Conservation (phyloP, 2,329 filamentous ascomycete species). For the Blumeriella jaapii region DNA sequence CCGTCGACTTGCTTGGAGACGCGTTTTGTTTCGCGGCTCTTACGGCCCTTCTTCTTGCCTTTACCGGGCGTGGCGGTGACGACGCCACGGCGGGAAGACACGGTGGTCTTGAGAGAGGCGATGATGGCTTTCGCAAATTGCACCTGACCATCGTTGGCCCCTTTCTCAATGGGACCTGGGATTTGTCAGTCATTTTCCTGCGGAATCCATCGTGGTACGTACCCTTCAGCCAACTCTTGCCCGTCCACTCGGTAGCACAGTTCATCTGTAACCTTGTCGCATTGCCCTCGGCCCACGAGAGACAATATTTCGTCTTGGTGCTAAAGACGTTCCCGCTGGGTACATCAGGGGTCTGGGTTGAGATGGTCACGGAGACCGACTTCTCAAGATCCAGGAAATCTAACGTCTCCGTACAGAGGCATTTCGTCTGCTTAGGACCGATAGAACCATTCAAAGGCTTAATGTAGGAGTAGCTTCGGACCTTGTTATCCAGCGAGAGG, state of each 20-base stretch:
- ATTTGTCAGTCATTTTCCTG: conserved; percentile 1
- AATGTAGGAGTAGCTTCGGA: conserved; percentile 73
- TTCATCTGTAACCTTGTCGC: conserved; percentile 76
- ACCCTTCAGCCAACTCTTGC: conserved; percentile 98
- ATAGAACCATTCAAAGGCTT: conserved; percentile 78
- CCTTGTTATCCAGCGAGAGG: conserved; percentile 61
- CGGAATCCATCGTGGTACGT: conserved; percentile 22
- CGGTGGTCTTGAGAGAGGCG: conserved; percentile 58
- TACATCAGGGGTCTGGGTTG: conserved; percentile 86
- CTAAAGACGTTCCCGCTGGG: conserved; percentile 86
- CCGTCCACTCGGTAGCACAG: conserved; percentile 88
- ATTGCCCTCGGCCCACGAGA: conserved; percentile 85
- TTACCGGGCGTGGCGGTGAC: conserved; percentile 38
- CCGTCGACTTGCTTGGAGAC: conserved; percentile 29
- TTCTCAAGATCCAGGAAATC: conserved; percentile 82
- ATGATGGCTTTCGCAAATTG: conserved; percentile 74
- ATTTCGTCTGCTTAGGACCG: conserved; percentile 90
- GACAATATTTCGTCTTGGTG: conserved; percentile 87
- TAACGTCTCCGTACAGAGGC: conserved; percentile 75
- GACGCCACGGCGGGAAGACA: conserved; percentile 51
- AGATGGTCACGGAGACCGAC: conserved; percentile 67
- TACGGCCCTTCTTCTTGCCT: conserved; percentile 39
- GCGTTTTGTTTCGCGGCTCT: conserved; percentile 35
- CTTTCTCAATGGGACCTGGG: conserved; percentile 87
- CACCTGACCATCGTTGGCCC: conserved; percentile 78